These are phyloP conservation scores for Astrocystis sublimbata DNA, from an alignment of 495 filamentous ascomycete species.

Conservation along the genomic window DNA sequence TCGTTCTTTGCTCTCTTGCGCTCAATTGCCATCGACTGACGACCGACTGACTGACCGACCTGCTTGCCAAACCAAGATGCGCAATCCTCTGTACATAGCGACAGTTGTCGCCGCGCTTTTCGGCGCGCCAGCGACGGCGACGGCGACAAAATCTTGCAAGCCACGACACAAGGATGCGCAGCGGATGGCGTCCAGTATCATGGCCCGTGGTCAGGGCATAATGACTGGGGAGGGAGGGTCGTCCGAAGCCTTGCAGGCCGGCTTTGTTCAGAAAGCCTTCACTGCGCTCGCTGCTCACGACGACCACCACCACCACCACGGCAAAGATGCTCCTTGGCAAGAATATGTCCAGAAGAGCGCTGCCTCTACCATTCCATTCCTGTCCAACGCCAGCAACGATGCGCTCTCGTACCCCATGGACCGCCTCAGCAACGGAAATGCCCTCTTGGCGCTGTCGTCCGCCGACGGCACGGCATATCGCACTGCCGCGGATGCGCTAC, in stretches of 20 bases:
- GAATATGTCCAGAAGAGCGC: constrained; percentile 30
- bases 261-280: constrained; percentile 42
- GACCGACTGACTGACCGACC: too few relatives aligned
- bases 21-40: neutral
- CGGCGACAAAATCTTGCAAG: neutral
- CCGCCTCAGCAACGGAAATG: constrained; percentile 40
- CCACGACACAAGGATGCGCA: constrained; percentile 36
- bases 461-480: constrained; percentile 29
- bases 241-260: constrained; percentile 43
- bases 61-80: constrained; percentile 6
- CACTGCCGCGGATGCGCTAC: constrained; percentile 35
- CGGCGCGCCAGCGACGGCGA: constrained; percentile 10
- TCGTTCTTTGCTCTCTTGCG: neutral
- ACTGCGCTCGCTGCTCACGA: constrained; percentile 35
- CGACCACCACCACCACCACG: too few relatives aligned
- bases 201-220: constrained; percentile 44
- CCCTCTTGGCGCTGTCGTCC: constrained; percentile 37
- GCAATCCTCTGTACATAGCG: constrained; percentile 4
- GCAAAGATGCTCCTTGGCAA: constrained; percentile 21
- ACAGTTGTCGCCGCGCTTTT: constrained; percentile 17
- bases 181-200: constrained; percentile 50
- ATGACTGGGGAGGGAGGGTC: constrained; percentile 32
- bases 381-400: constrained; percentile 38
- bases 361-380: constrained; percentile 29
- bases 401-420: constrained; percentile 41